Evolutionary conservation across 2,329 filamentous ascomycete genomes (phyloP), one percentile per base, ranked within the genome.

Genomic region (Verticillium albo-atrum): DNA sequence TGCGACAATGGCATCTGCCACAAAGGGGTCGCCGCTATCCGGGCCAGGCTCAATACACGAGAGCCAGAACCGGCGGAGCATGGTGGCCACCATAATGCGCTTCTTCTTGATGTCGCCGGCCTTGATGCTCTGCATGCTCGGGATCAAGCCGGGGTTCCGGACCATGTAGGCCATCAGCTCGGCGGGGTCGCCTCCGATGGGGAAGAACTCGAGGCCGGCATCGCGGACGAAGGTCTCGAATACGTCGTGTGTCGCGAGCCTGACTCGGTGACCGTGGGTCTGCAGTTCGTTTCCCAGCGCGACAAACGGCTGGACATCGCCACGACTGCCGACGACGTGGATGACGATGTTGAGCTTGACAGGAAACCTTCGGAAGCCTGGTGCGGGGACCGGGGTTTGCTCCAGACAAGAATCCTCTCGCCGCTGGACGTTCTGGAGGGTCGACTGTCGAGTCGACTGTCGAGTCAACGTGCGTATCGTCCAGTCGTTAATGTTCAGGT

Each of bases 241-340:
- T 2, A 75, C 72, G 30, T 73, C 61, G 64, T 85, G 81, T 2
- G 82, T 84, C 4, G 80, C 81, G 3, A 83, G 64, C 2, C 81
- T 76, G 1, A 84, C 77, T 6, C 80, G 74, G 66, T 83, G 81
- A 1, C 80, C 79, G 60, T 79, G 71, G 5, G 69, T 71, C 63
- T 78, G 74, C 3, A 85, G 66, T 12, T 78, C 75, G 34, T 75
- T 78, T 0, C 81, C 82, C 0, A 85, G 68, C 0, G 81, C 80
- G 53, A 85, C 68, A 57, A 85, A 85, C 0, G 82, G 82, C 59
- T 85, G 82, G 1, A 85, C 80, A 66, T 85, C 82, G 12, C 82
- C 82, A 35, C 79, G 73, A 12, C 72, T 76, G 14, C 79, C 79
- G 0, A 85, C 81, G 2, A 83, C 78, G 58, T 84, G 82, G 54